Evolutionary conservation across 805 yeast genomes (phyloP).

Genomic region (Wickerhamomyces sydowiorum): DNA sequence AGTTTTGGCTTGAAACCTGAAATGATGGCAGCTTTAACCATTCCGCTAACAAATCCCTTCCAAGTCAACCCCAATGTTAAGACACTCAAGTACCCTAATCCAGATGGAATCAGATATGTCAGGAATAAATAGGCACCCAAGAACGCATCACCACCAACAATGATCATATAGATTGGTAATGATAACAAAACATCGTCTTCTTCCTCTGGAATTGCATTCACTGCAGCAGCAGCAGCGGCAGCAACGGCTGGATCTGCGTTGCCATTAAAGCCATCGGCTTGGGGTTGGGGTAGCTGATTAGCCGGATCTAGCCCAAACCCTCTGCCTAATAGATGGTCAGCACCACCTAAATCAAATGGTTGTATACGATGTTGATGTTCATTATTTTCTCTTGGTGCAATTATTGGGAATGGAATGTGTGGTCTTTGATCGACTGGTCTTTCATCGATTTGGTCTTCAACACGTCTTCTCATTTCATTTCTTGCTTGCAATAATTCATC

Average conservation of each 20-base stretch:
- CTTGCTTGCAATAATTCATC: conserved; percentile 3
- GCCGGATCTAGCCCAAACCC: too few relatives aligned
- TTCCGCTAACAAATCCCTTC: conserved; percentile 4
- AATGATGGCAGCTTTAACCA: conserved; percentile 1
- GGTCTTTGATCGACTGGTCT: background rate
- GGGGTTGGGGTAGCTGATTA: conserved; percentile 1
- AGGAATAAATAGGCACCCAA: conserved; percentile 32
- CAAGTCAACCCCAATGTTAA: conserved; percentile 13
- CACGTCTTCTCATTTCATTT: background rate
- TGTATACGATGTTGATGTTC: too few relatives aligned
- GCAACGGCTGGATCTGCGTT: background rate
- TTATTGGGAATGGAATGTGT: background rate
- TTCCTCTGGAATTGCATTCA: conserved; percentile 1
- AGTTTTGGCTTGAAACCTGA: conserved; percentile 1
- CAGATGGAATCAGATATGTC: conserved; percentile 43
- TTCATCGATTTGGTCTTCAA: background rate
- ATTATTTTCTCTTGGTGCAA: background rate
- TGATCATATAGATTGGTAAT: conserved; percentile 11
- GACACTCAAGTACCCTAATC: conserved; percentile 30
- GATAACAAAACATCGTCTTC: conserved; percentile 12
- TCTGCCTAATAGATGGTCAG: too few relatives aligned
- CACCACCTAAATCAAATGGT: too few relatives aligned
- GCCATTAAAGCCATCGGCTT: background rate
- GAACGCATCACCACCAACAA: conserved; percentile 22
- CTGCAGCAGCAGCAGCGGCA: conserved; percentile 1